Conservation (phyloP, 495 filamentous ascomycete genomes). For the Acidomyces sp. region DNA sequence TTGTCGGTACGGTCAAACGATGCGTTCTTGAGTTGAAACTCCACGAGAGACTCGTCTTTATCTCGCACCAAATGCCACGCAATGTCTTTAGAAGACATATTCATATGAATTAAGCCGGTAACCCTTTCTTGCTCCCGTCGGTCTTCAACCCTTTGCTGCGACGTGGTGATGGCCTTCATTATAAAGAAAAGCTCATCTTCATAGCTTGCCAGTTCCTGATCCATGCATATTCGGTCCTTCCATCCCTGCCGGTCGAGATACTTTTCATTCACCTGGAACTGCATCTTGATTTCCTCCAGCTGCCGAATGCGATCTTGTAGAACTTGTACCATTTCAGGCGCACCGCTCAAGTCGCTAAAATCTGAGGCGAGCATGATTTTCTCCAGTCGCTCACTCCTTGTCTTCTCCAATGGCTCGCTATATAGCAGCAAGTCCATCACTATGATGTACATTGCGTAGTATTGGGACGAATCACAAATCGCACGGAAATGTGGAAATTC, state of each 20-base stretch:
- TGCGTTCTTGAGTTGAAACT: slow-evolving; percentile 81
- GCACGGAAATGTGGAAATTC: slow-evolving; percentile 88
- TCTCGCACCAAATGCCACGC: slow-evolving; percentile 92
- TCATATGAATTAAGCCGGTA: slow-evolving; percentile 74
- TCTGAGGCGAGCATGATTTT: slow-evolving; percentile 99
- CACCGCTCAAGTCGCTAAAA: slow-evolving; percentile 90
- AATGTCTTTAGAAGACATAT: slow-evolving; percentile 79
- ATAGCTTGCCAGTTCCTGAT: slow-evolving; percentile 73
- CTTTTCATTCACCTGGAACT: slow-evolving; percentile 85
- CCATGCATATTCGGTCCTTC: slow-evolving; percentile 73
- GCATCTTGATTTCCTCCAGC: slow-evolving; percentile 89
- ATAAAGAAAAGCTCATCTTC: slow-evolving; percentile 99
- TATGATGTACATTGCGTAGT: slow-evolving; percentile 95
- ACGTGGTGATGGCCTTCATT: slow-evolving; percentile 98
- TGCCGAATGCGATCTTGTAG: slow-evolving; percentile 87
- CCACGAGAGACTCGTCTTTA: slow-evolving; percentile 73
- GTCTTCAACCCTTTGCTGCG: slow-evolving; percentile 75
- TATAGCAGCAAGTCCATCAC: slow-evolving; percentile 89
- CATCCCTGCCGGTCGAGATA: slow-evolving; percentile 81
- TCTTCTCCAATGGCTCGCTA: slow-evolving; percentile 90
- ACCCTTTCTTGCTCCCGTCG: slow-evolving; percentile 45
- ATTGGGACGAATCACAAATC: slow-evolving; percentile 88
- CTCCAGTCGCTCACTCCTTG: slow-evolving; percentile 79
- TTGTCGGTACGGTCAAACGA: slow-evolving; percentile 91
- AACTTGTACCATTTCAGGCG: slow-evolving; percentile 82